Evolutionary conservation across 345 rosid species (phyloP).

Genomic region (Excoecaria cochinchinensis): DNA sequence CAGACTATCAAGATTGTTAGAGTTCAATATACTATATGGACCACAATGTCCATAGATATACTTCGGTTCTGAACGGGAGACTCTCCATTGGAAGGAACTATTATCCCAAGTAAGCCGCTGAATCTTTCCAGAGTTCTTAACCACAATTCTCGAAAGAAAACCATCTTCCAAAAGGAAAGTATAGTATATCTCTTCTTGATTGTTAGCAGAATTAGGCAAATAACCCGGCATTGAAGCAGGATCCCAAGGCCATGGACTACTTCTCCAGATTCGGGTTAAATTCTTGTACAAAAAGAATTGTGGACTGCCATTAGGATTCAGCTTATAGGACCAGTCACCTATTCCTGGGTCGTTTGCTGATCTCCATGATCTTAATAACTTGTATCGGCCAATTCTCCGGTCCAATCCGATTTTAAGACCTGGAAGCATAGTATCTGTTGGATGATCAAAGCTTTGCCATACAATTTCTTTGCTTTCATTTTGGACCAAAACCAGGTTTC

Average conservation of each 20-base stretch:
- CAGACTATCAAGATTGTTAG: not conserved
- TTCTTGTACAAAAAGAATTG: conserved; percentile 9
- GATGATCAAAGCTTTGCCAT: conserved; percentile 27
- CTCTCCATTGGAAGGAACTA: conserved; percentile 39
- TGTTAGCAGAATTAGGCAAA: conserved; percentile 8
- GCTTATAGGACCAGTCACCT: not conserved
- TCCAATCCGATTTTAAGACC: conserved; percentile 3
- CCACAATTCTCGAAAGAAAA: not conserved
- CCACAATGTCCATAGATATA: conserved; percentile 52
- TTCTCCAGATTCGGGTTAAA: not conserved
- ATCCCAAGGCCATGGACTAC: conserved; percentile 11
- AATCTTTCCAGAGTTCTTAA: conserved; percentile 3
- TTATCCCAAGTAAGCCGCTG: not conserved
- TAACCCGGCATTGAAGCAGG: conserved; percentile 9
- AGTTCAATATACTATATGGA: conserved; percentile 11
- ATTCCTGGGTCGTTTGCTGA: conserved; percentile 14
- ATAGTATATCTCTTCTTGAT: not conserved
- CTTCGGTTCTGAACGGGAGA: conserved; percentile 30
- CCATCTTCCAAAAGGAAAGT: not conserved
- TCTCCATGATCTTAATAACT: conserved; percentile 9
- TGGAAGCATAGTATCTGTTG: conserved; percentile 13
- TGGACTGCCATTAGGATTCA: conserved; percentile 3
- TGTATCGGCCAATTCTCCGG: not conserved
- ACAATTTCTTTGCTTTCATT: conserved; percentile 1
- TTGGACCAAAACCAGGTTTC: conserved; percentile 13